Base-by-base conservation (phyloP, 768 basidiomycete genomes). In the Russula earlei region DNA sequence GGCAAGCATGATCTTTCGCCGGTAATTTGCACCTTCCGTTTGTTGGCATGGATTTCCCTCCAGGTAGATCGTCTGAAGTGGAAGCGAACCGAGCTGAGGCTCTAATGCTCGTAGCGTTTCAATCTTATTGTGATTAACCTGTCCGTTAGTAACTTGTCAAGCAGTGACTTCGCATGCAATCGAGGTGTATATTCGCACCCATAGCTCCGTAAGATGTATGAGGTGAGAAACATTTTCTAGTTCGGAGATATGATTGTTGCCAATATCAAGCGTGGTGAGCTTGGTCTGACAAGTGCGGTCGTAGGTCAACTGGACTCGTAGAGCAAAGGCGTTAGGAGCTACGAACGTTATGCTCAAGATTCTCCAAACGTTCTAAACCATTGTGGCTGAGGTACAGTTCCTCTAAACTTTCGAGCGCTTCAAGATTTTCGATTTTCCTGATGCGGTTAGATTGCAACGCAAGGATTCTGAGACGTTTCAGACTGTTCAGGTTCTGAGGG, bases 321-420 rank as follows among this genome's bases (percentile, higher is more conserved):
- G 9, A 22, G 24, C 12, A 6, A 40, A 50, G 20, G 15, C 17
- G 34, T 48, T 12, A 14, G 11, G 22, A 5, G 51, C 15, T 48
- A 67, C 81, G 62, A 61, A 91, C 93, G 64, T 92, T 94, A 29
- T 83, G 74, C 47, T 90, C 85, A 9, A 99, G 73, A 2, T 93
- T 93, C 67, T 95, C 91, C 31, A 99, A 67, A 57, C 75, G 76
- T 65, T 82, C 76, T 14, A 99, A 71, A 0, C 96, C 96, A 60
- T 98, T 99, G 65, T 98, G 95, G 58, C 88, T 91, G 40, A 99
- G 73, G 69, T 97, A 97, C 6, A 99, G 69, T 67, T 98, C 88
- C 65, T 94, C 90, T 15, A 99, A 77, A 51, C 76, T 78, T 40
- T 75, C 75, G 9, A 97, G 72, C 9, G 70, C 72, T 36, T 92